These are phyloP conservation scores for Fusarium cyanostomum DNA, from an alignment of 2,329 filamentous ascomycete genomes.

Conservation along the genomic window DNA sequence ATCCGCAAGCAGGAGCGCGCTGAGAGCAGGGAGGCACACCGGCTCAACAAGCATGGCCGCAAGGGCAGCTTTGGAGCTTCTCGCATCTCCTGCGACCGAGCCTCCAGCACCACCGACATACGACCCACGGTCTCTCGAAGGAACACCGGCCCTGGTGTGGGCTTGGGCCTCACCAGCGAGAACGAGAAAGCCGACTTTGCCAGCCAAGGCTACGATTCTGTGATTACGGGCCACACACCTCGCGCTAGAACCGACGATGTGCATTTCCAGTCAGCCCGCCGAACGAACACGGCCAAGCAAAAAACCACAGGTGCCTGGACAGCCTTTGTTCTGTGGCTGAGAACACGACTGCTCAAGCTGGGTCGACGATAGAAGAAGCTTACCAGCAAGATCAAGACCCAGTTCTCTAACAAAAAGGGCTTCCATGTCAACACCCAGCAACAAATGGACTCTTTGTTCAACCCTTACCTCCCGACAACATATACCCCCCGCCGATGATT, in stretches of 20 bases:
- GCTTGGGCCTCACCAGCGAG: conserved; percentile 25
- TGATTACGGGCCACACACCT: conserved; percentile 45
- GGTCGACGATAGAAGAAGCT: conserved; percentile 50
- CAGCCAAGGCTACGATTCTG: conserved; percentile 58
- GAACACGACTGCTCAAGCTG: conserved; percentile 60
- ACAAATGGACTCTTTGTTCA: conserved; percentile 2
- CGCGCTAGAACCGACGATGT: conserved; percentile 52
- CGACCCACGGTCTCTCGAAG: conserved; percentile 44
- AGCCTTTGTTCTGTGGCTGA: conserved; percentile 70
- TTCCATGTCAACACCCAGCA: conserved; percentile 22
- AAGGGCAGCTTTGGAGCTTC: conserved; percentile 50
- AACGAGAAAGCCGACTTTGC: conserved; percentile 58
- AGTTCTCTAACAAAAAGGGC: conserved; percentile 18
- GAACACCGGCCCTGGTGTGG: conserved; percentile 37
- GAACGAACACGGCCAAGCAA: conserved; percentile 62
- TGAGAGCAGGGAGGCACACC: conserved; percentile 65
- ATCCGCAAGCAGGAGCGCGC: conserved; percentile 66
- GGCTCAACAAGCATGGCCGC: conserved; percentile 58
- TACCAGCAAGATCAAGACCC: conserved; percentile 31
- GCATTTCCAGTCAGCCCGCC: conserved; percentile 54
- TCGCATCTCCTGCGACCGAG: conserved; percentile 47
- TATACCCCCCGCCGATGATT: conserved; percentile 24
- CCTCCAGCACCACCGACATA: conserved; percentile 45
- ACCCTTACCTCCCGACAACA: conserved; percentile 23
- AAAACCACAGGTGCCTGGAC: conserved; percentile 71